A percentile compares a stretch with the other conserved stretches of the same genome.
phyloP scores from a whole-genome alignment of 192 early-diverging fungal species.

The Dimargaris verticillata region DNA sequence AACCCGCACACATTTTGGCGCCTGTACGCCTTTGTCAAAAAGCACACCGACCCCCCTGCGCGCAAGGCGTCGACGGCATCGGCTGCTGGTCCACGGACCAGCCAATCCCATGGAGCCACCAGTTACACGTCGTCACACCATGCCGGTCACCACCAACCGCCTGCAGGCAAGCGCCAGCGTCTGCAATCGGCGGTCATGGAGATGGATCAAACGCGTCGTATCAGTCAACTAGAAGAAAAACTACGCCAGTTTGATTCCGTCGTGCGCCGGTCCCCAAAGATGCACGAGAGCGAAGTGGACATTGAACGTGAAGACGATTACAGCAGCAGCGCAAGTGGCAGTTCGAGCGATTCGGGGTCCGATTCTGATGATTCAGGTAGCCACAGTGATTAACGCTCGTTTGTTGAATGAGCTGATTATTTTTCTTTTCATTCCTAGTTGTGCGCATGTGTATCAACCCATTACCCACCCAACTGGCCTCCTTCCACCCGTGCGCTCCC shows the following conservation, averaged over 20 bases:
- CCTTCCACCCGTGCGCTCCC: too few species aligned
- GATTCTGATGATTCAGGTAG: slow-evolving; percentile 5
- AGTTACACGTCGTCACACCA: slow-evolving; percentile 23
- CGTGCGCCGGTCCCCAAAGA: not conserved
- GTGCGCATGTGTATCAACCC: too few species aligned
- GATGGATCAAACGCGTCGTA: slow-evolving; percentile 18
- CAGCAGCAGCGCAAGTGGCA: slow-evolving; percentile 32
- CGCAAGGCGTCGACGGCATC: slow-evolving; percentile 23
- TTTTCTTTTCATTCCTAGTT: not conserved
- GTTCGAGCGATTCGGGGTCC: slow-evolving; percentile 32
- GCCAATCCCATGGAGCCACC: slow-evolving; percentile 28
- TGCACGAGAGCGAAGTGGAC: slow-evolving; percentile 9
- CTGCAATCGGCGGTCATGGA: slow-evolving; percentile 4
- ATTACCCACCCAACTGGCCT: too few species aligned
- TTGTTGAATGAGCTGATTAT: not conserved
- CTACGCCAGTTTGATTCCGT: slow-evolving; percentile 21
- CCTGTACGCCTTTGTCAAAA: slow-evolving; percentile 73
- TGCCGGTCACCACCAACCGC: slow-evolving; percentile 13
- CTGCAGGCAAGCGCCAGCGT: slow-evolving; percentile 9
- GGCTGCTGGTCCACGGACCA: slow-evolving; percentile 27
- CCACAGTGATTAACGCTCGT: not conserved
- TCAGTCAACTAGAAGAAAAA: slow-evolving; percentile 28
- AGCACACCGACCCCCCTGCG: slow-evolving; percentile 27
- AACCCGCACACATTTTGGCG: slow-evolving; percentile 64
- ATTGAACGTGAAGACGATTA: slow-evolving; percentile 17